Conservation (phyloP, 129 eudicot genomes). For the Saposhnikovia divaricata region DNA sequence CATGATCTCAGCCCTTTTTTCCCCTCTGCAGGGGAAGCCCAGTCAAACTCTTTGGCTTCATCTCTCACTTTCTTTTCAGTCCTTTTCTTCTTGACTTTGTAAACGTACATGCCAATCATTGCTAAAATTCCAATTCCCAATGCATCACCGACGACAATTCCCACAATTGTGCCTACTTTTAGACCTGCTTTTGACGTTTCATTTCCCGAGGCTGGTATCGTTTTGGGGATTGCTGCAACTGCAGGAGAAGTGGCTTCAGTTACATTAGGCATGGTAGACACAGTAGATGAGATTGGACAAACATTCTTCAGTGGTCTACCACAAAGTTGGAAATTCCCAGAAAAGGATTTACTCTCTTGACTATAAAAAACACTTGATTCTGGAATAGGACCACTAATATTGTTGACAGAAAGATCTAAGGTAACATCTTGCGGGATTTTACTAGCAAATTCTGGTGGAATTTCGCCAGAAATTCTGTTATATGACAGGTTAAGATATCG, state of each 20-base stretch:
- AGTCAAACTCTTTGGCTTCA: slow-evolving; percentile 41
- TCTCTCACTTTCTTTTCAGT: slow-evolving; percentile 19
- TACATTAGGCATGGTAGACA: slow-evolving; percentile 35
- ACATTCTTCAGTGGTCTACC: slow-evolving; percentile 54
- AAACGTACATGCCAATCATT: slow-evolving; percentile 33
- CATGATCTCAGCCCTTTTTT: slow-evolving; percentile 53
- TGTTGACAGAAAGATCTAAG: slow-evolving; percentile 73
- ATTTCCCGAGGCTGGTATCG: slow-evolving; percentile 21
- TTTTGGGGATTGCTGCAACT: slow-evolving; percentile 85
- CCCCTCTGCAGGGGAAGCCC: slow-evolving; percentile 48
- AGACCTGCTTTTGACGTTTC: slow-evolving; percentile 30
- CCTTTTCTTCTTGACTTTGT: slow-evolving; percentile 30
- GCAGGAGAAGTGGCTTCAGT: slow-evolving; percentile 71
- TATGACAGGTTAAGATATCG: slow-evolving; percentile 55
- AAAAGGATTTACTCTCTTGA: slow-evolving; percentile 39
- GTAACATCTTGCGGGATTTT: slow-evolving; percentile 51
- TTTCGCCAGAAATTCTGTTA: slow-evolving; percentile 63
- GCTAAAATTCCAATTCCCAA: slow-evolving; percentile 49
- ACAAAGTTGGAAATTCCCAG: slow-evolving; percentile 68
- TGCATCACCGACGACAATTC: slow-evolving; percentile 62
- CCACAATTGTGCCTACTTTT: slow-evolving; percentile 40
- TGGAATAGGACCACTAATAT: slow-evolving; percentile 74
- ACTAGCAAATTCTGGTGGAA: slow-evolving; percentile 49
- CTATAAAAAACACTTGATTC: slow-evolving; percentile 41
- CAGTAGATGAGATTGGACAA: slow-evolving; percentile 52